phyloP scores from a whole-genome alignment of 225 moss, liverwort and hornwort species.

The Marchantia polymorpha region DNA sequence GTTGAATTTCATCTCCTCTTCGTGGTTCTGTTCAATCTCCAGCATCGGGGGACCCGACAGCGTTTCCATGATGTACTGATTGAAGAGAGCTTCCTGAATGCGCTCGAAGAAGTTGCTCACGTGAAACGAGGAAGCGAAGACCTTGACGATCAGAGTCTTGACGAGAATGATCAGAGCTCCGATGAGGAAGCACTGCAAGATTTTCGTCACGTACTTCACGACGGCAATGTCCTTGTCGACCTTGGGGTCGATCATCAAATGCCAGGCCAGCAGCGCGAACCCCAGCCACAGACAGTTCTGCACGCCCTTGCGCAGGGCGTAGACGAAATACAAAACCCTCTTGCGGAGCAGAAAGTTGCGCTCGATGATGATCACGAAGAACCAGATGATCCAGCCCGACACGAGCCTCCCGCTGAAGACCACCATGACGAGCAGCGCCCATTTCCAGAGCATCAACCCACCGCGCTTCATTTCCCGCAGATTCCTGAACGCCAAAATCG shows the following conservation, averaged over 20 bases:
- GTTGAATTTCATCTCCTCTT: slow-evolving; percentile 63
- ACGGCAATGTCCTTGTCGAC: slow-evolving; percentile 45
- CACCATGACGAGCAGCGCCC: slow-evolving; percentile 64
- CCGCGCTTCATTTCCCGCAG: slow-evolving; percentile 27
- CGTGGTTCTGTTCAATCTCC: slow-evolving; percentile 27
- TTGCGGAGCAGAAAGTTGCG: slow-evolving; percentile 82
- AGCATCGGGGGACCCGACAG: slow-evolving; percentile 63
- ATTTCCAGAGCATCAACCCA: slow-evolving; percentile 80
- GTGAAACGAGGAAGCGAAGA: slow-evolving; percentile 84
- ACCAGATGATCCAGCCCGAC: slow-evolving; percentile 63
- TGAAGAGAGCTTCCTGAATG: slow-evolving; percentile 90
- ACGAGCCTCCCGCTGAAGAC: slow-evolving; percentile 76
- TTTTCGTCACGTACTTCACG: slow-evolving; percentile 71
- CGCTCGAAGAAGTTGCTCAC: slow-evolving; percentile 88
- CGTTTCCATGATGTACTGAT: slow-evolving; percentile 83
- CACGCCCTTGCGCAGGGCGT: slow-evolving; percentile 71
- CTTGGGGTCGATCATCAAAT: slow-evolving; percentile 66
- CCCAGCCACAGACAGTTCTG: slow-evolving; percentile 84
- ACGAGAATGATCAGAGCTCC: slow-evolving; percentile 60
- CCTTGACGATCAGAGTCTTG: slow-evolving; percentile 75
- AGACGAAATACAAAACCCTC: slow-evolving; percentile 84
- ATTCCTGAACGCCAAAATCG: slow-evolving; percentile 30
- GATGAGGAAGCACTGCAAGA: slow-evolving; percentile 68
- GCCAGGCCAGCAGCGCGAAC: slow-evolving; percentile 85
- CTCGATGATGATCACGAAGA: slow-evolving; percentile 65